Evolutionary conservation across 345 rosid species (phyloP).

Genomic region (Firmiana major): DNA sequence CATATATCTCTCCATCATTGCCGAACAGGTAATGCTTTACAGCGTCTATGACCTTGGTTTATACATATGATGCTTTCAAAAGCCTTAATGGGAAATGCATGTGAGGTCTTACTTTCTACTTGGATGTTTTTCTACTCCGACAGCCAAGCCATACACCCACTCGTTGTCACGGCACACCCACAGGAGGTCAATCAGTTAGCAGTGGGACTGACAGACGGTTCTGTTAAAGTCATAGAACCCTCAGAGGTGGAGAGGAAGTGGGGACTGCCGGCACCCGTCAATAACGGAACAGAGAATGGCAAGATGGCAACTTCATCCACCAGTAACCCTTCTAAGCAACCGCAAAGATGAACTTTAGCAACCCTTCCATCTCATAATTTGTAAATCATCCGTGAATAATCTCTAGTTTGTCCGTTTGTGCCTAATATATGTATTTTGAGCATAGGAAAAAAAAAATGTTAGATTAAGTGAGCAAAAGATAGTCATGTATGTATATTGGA

Average conservation of each 20-base stretch:
- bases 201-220: conserved; percentile 61
- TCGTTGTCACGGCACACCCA: conserved; percentile 64
- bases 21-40: conserved; percentile 26
- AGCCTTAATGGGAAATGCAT: neutral
- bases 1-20: conserved; percentile 29
- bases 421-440: conserved; percentile 2
- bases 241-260: conserved; percentile 53
- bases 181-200: conserved; percentile 71
- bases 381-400: conserved; percentile 27
- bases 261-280: conserved; percentile 41
- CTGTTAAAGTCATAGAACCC: conserved; percentile 61
- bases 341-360: conserved; percentile 34
- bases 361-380: conserved; percentile 1
- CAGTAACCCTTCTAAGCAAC: conserved; percentile 41
- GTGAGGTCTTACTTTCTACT: neutral
- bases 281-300: conserved; percentile 42
- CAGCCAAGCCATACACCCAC: conserved; percentile 39
- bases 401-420: conserved; percentile 4
- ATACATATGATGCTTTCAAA: neutral
- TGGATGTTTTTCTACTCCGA: conserved; percentile 6
- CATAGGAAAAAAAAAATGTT: neutral
- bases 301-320: conserved; percentile 40
- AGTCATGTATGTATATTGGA: conserved; percentile 11
- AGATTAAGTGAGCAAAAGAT: neutral
- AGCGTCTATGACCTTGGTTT: neutral